Evolutionary conservation across 2,329 filamentous ascomycete species (phyloP), one percentile per base, ranked within the genome.

Genomic region (Fusarium fujikuroi): DNA sequence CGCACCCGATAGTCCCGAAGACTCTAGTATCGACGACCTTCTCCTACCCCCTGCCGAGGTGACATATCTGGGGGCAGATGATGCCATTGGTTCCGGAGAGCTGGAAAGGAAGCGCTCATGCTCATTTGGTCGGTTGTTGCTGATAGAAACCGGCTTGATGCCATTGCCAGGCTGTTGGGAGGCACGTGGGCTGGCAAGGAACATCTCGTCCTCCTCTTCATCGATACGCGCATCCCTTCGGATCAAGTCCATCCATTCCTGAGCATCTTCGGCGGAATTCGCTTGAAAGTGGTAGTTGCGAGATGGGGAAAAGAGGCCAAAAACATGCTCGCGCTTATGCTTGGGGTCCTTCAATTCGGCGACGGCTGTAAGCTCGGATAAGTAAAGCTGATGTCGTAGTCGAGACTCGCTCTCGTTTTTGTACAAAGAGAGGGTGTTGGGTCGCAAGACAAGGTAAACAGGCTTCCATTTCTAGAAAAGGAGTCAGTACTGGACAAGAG

Each of bases 281-380:
- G 94, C 95, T 81, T 97, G 93, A 67, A 99, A 91, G 78, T 98
- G 95, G 83, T 92, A 97, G 83, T 98, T 98, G 74, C 92, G 92
- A 21, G 95, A 92, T 0, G 95, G 93, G 1, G 95, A 95, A 83
- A 97, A 99, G 50, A 98, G 88, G 25, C 93, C 96, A 80, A 99
- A 98, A 69, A 98, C 90, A 80, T 97, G 91, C 59, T 94, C 89
- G 66, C 93, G 92, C 80, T 93, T 95, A 69, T 95, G 91, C 82
- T 97, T 97, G 14, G 94, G 92, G 77, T 97, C 95, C 78, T 93
- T 95, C 72, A 98, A 91, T 66, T 93, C 90, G 4, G 95, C 93
- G 49, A 97, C 94, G 12, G 96, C 95, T 7, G 95, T 98, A 66
- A 98, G 89, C 69, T 99, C 96, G 47, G 93, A 92, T 43, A 98